Base-by-base conservation (phyloP, 2,329 filamentous ascomycete genomes). In the Elsinoe perseae region DNA sequence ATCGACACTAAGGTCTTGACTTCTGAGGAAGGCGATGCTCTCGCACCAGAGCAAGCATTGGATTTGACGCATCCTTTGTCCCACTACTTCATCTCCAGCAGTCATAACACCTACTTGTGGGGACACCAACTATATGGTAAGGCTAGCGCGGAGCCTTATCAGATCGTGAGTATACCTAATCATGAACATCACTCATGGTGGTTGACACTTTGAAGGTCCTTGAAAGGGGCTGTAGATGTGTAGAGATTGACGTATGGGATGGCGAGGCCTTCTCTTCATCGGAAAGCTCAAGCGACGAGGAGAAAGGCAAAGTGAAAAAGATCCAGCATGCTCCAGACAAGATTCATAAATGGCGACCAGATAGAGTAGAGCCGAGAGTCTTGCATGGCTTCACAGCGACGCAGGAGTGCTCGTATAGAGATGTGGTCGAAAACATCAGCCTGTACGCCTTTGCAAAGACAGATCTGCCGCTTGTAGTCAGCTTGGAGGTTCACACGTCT, bases 161-260 rank as follows among this genome's bases (percentile, higher is more conserved):
- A 80, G 63, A 82, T 84, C 66, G 87, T 87, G 67, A 66, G 82
- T 74, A 8, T 36, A 32, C 14, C 3, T 27, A 23, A n/a, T 12
- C 5, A 20, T n/a, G 7, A 4, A 40, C 4, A 3, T 52, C 10
- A 2, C 18, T 36, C 32, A 18, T 23, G 10, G n/a, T n/a, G n/a
- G 6, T 21, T 54, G 23, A 58, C 10, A 14, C 16, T 38, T 7
- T 18, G 14, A 28, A 58, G 57, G 67, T 69, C 10, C 81, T 96
- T 10, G 76, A 81, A 32, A 80, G 83, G 53, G 87, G 88, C 48
- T 95, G 91, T 66, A 83, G 91, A 59, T 96, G 90, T 66, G 89
- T 96, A 46, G 91, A 96, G 69, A 93, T 96, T 56, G 92, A 96
- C 66, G 89, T 96, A 2, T 95, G 91, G 87, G 88, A 96, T 69